phyloP scores from a whole-genome alignment of 495 filamentous ascomycete species.

The Tuber calosporum region DNA sequence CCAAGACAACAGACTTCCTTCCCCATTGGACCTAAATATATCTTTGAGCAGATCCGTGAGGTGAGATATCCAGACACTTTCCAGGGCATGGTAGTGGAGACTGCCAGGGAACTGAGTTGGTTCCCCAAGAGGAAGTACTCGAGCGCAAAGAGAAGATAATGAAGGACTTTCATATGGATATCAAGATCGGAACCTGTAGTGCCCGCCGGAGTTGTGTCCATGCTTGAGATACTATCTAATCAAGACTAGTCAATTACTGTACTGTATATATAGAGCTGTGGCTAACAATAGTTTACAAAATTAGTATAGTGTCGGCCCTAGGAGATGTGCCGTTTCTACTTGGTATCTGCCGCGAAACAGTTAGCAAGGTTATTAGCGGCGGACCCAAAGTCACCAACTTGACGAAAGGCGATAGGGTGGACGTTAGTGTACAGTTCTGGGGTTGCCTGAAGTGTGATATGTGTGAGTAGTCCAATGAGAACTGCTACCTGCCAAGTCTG shows the following conservation, averaged over 20 bases:
- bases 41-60: not conserved
- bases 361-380: constrained; percentile 65
- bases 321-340: constrained; percentile 60
- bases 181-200: constrained; percentile 66
- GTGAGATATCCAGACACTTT: constrained; percentile 75
- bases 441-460: constrained; percentile 63
- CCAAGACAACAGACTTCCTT: no score
- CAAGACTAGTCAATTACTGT: not conserved
- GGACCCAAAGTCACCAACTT: constrained; percentile 59
- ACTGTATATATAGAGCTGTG: not conserved
- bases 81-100: constrained; percentile 63
- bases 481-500: constrained; percentile 62
- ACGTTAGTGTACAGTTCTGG: constrained; percentile 70
- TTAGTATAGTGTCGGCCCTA: constrained; percentile 57
- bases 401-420: constrained; percentile 70
- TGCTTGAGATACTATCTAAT: constrained; percentile 42
- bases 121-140: constrained; percentile 42
- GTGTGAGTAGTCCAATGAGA: constrained; percentile 67
- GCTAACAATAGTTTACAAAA: constrained; percentile 33
- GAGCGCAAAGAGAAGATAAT: constrained; percentile 64
- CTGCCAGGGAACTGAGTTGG: constrained; percentile 47
- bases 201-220: constrained; percentile 76
- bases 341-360: constrained; percentile 68
- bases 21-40: not conserved
- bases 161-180: constrained; percentile 62